phyloP scores from a whole-genome alignment of 331 rosid genomes.

The Saraca asoca region DNA sequence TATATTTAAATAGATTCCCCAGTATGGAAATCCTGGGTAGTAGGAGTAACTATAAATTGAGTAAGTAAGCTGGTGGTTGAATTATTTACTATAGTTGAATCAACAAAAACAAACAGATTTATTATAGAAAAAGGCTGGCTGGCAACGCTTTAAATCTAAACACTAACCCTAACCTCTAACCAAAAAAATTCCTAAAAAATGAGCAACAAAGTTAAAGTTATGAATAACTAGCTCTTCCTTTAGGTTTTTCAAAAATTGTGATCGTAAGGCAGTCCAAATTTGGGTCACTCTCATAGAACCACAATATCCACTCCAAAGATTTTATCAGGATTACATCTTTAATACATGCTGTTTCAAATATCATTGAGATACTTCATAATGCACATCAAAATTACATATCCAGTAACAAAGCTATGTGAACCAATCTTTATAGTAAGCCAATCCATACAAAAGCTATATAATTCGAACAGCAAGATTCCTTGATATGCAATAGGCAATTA shows the following conservation, averaged over 20 bases:
- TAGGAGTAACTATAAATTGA: too few relatives aligned
- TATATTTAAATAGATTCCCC: neutral
- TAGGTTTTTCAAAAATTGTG: neutral
- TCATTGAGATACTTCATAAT: conserved; percentile 11
- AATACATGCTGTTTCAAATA: neutral
- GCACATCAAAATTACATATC: conserved; percentile 1
- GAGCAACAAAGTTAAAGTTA: neutral
- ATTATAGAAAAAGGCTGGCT: neutral
- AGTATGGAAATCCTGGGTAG: too few relatives aligned
- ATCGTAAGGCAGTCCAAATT: neutral
- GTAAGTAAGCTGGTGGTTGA: too few relatives aligned
- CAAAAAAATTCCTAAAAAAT: neutral
- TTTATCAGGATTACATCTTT: neutral
- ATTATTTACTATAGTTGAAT: neutral
- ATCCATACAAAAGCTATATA: neutral
- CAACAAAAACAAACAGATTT: too few relatives aligned
- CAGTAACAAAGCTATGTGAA: neutral
- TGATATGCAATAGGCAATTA: neutral
- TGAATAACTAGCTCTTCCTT: conserved; percentile 20
- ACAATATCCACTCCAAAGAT: neutral
- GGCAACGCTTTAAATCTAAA: neutral
- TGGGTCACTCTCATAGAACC: neutral
- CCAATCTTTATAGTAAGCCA: conserved; percentile 6
- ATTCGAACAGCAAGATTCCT: conserved; percentile 20
- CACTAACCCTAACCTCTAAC: neutral